Base-by-base conservation (phyloP, 768 basidiomycete genomes). In the Naganishia kalamii region DNA sequence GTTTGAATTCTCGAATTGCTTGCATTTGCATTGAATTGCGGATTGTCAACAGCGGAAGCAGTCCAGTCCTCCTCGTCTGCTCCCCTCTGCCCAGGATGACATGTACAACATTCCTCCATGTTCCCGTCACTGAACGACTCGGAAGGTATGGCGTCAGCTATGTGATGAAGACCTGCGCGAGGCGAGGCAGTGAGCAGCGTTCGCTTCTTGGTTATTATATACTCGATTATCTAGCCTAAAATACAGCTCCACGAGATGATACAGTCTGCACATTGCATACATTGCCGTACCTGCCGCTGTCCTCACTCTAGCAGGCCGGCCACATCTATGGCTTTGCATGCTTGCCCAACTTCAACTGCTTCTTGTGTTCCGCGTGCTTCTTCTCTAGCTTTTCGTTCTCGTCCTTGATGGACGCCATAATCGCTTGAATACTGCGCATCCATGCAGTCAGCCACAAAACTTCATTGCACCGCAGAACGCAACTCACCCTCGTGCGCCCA, bases 401-500 rank as follows among this genome's bases (percentile, higher is more conserved):
- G 41, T 64, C 63, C 11, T 51, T 64, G 37, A 64, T 43, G 21
- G 63, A 52, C 19, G 50, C 37, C 63, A 64, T 64, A 33, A 64
- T 64, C 4, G 63, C 63, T 47, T 52, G 51, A 8, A 64, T 64
- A n/a, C 63, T 64, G 21, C 1, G 19, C 30, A 23, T 21, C 7
- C 23, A 11, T 32, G 19, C 37, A 48, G 60, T n/a, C 19, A 47
- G 6, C 30, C 11, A 40, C 11, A 35, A 40, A 5, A 8, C 30
- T 43, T 23, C 5, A 27, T 15, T 12, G 3, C 13, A 6, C 27
- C 1, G 15, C 5, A 2, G 6, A 17, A 1, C 23, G 23, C 8
- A 19, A 64, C 63, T 54, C 27, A 64, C 63, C 63, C 63, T 57
- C 63, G 37, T 23, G 63, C 43, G 8, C 63, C 63, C 10, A 72